Evolutionary conservation across 345 rosid genomes (phyloP).

Genomic region (Sapria himalayana): DNA sequence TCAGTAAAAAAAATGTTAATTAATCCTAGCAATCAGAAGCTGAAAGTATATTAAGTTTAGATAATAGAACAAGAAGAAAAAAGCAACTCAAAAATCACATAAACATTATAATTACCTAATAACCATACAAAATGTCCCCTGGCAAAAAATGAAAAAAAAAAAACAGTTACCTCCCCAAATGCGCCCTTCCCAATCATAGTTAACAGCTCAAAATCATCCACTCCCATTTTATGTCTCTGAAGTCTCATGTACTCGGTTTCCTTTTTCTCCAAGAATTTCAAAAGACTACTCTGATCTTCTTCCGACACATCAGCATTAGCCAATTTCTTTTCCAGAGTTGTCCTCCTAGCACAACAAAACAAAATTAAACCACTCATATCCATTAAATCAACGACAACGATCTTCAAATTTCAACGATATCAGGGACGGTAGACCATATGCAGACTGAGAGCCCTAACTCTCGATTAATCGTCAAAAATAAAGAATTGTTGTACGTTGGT

Average conservation of each 20-base stretch:
- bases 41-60: too few species aligned
- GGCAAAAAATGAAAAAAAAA: not conserved
- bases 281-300: slow-evolving; percentile 83
- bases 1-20: too few species aligned
- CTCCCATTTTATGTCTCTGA: slow-evolving; percentile 89
- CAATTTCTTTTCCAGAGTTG: slow-evolving; percentile 56
- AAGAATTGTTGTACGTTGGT: too few species aligned
- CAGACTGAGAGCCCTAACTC: not conserved
- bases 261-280: slow-evolving; percentile 77
- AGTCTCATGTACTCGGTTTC: slow-evolving; percentile 97
- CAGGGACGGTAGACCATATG: not conserved
- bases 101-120: too few species aligned
- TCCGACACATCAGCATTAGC: slow-evolving; percentile 94
- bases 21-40: too few species aligned
- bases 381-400: not conserved
- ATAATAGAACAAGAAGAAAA: too few species aligned
- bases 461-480: too few species aligned
- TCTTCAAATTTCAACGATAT: not conserved
- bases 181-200: slow-evolving; percentile 84
- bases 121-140: too few species aligned
- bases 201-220: slow-evolving; percentile 68
- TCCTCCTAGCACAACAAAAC: slow-evolving; percentile 22
- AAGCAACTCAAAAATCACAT: not conserved
- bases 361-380: not conserved
- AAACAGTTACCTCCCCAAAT: slow-evolving; percentile 48